Percentiles rank a stretch among this genome's conserved stretches.
Evolutionary conservation across 2,329 filamentous ascomycete species (phyloP).

Genomic region (Aspergillus sp.): DNA sequence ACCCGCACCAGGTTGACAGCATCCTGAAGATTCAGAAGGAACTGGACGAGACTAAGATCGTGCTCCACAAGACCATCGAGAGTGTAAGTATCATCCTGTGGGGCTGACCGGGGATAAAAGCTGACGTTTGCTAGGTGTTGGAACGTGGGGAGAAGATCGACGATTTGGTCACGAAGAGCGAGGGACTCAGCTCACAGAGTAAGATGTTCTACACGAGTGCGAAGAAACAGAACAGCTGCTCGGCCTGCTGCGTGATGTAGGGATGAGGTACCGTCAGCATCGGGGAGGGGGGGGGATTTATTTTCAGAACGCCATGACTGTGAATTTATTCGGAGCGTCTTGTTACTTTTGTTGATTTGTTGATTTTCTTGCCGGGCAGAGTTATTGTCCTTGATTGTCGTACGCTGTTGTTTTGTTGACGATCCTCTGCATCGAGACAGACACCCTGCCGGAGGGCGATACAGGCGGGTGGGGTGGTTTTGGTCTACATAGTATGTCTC

Average conservation of each 20-base stretch:
- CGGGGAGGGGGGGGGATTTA: not conserved
- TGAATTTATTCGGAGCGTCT: conserved; percentile 6
- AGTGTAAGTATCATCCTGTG: conserved; percentile 9
- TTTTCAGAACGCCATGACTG: not conserved
- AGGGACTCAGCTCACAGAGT: conserved; percentile 83
- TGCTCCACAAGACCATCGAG: conserved; percentile 95
- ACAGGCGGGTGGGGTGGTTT: no score
- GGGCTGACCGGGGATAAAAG: not conserved
- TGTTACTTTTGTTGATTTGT: conserved; percentile 1
- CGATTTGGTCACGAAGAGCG: conserved; percentile 87
- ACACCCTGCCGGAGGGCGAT: no score
- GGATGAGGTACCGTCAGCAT: not conserved
- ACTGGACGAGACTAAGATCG: conserved; percentile 95
- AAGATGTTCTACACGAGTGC: conserved; percentile 92
- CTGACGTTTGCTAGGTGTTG: conserved; percentile 42
- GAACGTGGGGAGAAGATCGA: conserved; percentile 97
- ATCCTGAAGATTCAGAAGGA: conserved; percentile 96
- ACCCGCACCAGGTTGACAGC: conserved; percentile 83
- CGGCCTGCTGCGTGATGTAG: conserved; percentile 62
- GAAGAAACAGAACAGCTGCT: conserved; percentile 66
- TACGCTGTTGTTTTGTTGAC: no score
- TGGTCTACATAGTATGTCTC: no score
- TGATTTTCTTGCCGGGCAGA: not conserved
- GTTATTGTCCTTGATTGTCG: not conserved
- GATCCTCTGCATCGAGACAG: no score